A percentile compares a stretch with the other conserved stretches of the same genome.
Conservation (phyloP, 805 yeast species). For the Saturnispora zaruensis region DNA sequence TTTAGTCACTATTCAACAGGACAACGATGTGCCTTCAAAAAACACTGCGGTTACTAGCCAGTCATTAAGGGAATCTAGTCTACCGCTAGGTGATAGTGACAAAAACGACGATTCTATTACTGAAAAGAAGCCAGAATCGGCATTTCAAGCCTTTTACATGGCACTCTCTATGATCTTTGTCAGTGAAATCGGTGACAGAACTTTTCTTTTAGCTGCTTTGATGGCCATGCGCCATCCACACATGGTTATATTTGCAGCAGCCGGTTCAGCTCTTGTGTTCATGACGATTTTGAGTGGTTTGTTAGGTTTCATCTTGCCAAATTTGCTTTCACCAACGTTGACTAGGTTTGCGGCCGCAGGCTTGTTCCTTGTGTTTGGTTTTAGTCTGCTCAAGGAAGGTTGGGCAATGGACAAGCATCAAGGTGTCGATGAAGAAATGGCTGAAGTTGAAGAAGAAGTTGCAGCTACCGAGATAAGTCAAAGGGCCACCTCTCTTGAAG, state of each 20-base stretch:
- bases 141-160: conserved; percentile 49
- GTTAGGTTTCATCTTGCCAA: conserved; percentile 86
- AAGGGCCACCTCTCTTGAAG: conserved; percentile 49
- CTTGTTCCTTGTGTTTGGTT: conserved; percentile 76
- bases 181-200: conserved; percentile 97
- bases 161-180: conserved; percentile 84
- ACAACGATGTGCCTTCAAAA: neutral
- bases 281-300: conserved; percentile 91
- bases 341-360: conserved; percentile 78
- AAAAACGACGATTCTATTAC: too few relatives aligned
- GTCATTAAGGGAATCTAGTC: neutral
- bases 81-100: neutral
- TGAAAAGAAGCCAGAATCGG: conserved; percentile 7
- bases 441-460: conserved; percentile 93
- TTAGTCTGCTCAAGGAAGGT: conserved; percentile 72
- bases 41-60: neutral
- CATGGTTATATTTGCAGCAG: conserved; percentile 77
- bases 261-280: conserved; percentile 72
- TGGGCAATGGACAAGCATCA: conserved; percentile 66
- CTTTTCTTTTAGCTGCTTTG: conserved; percentile 90
- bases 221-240: conserved; percentile 96
- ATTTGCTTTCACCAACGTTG: conserved; percentile 66
- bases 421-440: conserved; percentile 92
- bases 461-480: conserved; percentile 50
- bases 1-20: conserved; percentile 14